Evolutionary conservation across 2,329 filamentous ascomycete genomes (phyloP).

Genomic region (Claviceps humidiphila): DNA sequence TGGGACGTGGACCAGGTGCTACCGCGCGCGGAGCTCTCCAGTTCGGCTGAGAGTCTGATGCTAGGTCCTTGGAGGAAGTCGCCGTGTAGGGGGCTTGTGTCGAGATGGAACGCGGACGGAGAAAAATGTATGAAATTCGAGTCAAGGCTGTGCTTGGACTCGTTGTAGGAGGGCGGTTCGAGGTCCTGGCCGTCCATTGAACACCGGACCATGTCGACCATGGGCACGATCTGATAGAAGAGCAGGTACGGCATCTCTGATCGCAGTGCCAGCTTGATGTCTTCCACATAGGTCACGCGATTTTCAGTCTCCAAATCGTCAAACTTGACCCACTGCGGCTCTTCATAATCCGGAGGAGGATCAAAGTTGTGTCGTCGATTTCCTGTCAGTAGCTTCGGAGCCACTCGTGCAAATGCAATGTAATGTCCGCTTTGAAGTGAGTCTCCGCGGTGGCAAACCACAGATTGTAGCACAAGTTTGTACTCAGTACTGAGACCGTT

Average conservation of each 20-base stretch:
- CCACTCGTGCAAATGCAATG: conserved; percentile 68
- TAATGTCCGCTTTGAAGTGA: conserved; percentile 87
- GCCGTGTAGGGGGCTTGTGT: conserved; percentile 12
- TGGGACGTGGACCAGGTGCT: conserved; percentile 30
- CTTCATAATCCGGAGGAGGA: conserved; percentile 52
- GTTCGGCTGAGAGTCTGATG: conserved; percentile 42
- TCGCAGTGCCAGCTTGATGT: conserved; percentile 61
- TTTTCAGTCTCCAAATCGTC: conserved; percentile 64
- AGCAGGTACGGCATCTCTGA: conserved; percentile 89
- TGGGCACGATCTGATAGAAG: conserved; percentile 89
- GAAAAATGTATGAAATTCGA: conserved; percentile 12
- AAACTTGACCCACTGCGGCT: conserved; percentile 78
- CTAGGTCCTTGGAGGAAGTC: conserved; percentile 27
- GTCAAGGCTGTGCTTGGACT: conserved; percentile 31
- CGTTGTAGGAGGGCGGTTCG: conserved; percentile 47
- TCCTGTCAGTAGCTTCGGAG: conserved; percentile 46
- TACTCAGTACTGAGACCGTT: conserved; percentile 75
- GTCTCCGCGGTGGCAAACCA: conserved; percentile 81
- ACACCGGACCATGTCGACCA: conserved; percentile 50
- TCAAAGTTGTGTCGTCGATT: conserved; percentile 42
- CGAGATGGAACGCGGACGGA: not conserved
- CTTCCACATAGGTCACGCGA: conserved; percentile 63
- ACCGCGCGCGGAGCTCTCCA: conserved; percentile 34
- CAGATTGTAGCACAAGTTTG: conserved; percentile 80
- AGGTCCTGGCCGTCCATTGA: conserved; percentile 33